Conservation (phyloP, 2,329 filamentous ascomycete species). For the Stemphylium vesicarium region DNA sequence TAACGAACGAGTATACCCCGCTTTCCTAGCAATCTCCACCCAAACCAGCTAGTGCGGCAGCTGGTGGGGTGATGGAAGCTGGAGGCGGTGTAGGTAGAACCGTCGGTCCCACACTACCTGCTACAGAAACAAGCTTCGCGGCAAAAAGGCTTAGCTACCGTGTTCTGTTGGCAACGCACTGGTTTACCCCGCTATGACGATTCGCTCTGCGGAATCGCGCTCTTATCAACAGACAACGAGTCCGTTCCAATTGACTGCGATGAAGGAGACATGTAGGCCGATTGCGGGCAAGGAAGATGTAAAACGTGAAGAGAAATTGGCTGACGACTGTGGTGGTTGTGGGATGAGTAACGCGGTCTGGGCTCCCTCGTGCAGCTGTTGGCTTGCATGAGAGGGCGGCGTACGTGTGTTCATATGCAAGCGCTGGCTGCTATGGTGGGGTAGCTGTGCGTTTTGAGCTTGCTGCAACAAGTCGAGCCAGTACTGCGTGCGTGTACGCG, state of each 20-base stretch:
- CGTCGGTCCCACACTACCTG: background rate
- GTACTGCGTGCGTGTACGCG: too few relatives aligned
- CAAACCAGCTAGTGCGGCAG: background rate
- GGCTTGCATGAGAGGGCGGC: conserved; percentile 5
- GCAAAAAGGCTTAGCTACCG: conserved; percentile 24
- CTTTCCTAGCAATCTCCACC: background rate
- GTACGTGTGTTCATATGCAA: conserved; percentile 9
- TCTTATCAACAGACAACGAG: too few relatives aligned
- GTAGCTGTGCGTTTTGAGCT: conserved; percentile 6
- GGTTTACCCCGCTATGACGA: conserved; percentile 18
- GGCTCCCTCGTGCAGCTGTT: conserved; percentile 2
- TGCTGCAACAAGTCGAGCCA: background rate
- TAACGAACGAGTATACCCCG: conserved; percentile 1
- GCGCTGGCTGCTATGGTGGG: conserved; percentile 16
- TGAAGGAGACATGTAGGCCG: too few relatives aligned
- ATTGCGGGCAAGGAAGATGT: background rate
- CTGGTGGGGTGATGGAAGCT: background rate
- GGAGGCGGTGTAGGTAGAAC: conserved; percentile 12
- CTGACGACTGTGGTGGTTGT: background rate
- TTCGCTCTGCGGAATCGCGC: background rate
- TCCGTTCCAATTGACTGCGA: too few relatives aligned
- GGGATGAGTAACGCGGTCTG: background rate
- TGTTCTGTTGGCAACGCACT: background rate
- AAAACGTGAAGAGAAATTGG: background rate
- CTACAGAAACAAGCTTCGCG: conserved; percentile 25